Conservation (phyloP, 129 eudicot genomes). For the Helianthus tuberosus region DNA sequence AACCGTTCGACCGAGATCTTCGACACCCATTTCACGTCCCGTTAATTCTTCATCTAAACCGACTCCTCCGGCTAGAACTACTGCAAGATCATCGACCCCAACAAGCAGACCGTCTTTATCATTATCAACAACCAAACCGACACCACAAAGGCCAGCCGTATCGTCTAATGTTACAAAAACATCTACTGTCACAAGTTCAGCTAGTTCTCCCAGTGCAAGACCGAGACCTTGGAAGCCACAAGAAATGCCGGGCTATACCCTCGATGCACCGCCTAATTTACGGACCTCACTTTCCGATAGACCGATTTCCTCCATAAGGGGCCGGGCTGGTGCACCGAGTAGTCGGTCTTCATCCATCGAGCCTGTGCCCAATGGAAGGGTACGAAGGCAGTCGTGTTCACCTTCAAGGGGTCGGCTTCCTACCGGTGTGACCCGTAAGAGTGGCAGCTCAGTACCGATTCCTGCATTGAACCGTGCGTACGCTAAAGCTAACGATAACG, state of each 20-base stretch:
- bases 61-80: slow-evolving; percentile 58
- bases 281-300: slow-evolving; percentile 82
- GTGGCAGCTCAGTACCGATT: slow-evolving; percentile 93
- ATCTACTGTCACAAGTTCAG: slow-evolving; percentile 37
- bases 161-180: slow-evolving; percentile 43
- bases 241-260: slow-evolving; percentile 96
- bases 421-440: slow-evolving; percentile 53
- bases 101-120: slow-evolving; percentile 56
- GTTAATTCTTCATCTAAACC: slow-evolving; percentile 52
- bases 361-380: slow-evolving; percentile 68
- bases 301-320: slow-evolving; percentile 74
- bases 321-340: slow-evolving; percentile 81
- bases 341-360: slow-evolving; percentile 84
- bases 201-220: slow-evolving; percentile 68
- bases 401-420: slow-evolving; percentile 95
- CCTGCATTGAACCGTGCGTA: slow-evolving; percentile 66
- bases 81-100: slow-evolving; percentile 77
- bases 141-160: slow-evolving; percentile 63
- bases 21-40: slow-evolving; percentile 67
- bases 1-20: slow-evolving; percentile 61
- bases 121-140: slow-evolving; percentile 49
- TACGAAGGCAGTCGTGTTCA: slow-evolving; percentile 89
- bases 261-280: slow-evolving; percentile 88
- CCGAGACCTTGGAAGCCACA: slow-evolving; percentile 94
- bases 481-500: slow-evolving; percentile 82